phyloP scores from a whole-genome alignment of 805 yeast species.

The Spathaspora gorwiae region DNA sequence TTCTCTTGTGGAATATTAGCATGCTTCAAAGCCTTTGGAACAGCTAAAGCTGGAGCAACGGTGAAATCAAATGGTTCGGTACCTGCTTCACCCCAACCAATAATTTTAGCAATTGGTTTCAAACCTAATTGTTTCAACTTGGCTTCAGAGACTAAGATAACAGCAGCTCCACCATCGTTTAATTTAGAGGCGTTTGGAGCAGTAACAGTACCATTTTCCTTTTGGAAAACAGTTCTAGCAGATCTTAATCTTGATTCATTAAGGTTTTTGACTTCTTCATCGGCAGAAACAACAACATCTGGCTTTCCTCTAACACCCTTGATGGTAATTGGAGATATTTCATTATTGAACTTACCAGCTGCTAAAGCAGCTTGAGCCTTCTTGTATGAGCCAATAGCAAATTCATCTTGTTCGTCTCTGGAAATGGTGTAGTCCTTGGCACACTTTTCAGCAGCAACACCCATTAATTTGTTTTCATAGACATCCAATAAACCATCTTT shows the following conservation, averaged over 20 bases:
- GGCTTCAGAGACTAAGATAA: conserved; percentile 76
- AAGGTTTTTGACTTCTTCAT: conserved; percentile 80
- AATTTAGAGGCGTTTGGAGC: conserved; percentile 96
- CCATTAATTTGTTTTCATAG: conserved; percentile 86
- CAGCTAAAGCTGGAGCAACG: conserved; percentile 90
- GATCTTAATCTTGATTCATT: conserved; percentile 70
- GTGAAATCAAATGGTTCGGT: conserved; percentile 93
- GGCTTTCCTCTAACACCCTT: conserved; percentile 90
- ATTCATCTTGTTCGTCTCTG: conserved; percentile 86
- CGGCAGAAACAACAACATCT: conserved; percentile 62
- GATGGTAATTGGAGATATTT: conserved; percentile 83
- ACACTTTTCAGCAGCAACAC: conserved; percentile 95
- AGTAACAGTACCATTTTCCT: conserved; percentile 92
- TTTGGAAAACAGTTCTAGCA: conserved; percentile 93
- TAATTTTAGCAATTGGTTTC: conserved; percentile 83
- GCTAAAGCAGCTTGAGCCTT: conserved; percentile 80
- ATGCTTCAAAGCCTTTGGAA: conserved; percentile 92
- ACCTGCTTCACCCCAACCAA: conserved; percentile 98
- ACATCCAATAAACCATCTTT: conserved; percentile 94
- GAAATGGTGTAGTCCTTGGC: conserved; percentile 74
- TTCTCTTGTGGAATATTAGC: conserved; percentile 63
- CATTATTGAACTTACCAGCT: conserved; percentile 75
- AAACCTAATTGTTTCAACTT: conserved; percentile 82
- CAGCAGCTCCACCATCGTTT: conserved; percentile 98
- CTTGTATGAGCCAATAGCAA: conserved; percentile 77